phyloP scores from a whole-genome alignment of 2,329 filamentous ascomycete genomes.

The Diaporthe humulicola region DNA sequence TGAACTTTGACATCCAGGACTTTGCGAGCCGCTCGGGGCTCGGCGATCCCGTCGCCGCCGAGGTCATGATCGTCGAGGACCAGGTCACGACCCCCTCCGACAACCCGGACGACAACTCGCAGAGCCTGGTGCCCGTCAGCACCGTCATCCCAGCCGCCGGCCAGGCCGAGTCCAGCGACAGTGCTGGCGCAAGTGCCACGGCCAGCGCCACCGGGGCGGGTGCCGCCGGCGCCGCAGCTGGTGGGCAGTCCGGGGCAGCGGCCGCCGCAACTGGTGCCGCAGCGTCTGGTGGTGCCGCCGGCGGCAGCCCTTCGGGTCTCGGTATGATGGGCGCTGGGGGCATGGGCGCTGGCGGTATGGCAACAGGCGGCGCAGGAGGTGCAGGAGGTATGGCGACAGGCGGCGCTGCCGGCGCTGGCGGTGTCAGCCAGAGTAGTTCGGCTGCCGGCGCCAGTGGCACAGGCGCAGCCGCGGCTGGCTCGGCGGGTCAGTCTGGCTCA shows the following conservation, averaged over 20 bases:
- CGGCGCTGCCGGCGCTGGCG: slow-evolving; percentile 4
- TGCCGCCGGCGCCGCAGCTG: neutral
- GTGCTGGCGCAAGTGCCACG: neutral
- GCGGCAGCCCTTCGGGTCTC: slow-evolving; percentile 2
- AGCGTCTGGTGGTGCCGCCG: neutral
- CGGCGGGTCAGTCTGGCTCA: neutral
- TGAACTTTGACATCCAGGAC: slow-evolving; percentile 35
- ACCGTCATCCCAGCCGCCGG: slow-evolving; percentile 29
- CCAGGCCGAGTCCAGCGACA: neutral
- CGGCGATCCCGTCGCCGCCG: slow-evolving; percentile 35
- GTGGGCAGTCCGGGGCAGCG: slow-evolving; percentile 17
- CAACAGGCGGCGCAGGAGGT: neutral
- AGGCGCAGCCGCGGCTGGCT: neutral
- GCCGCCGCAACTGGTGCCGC: slow-evolving; percentile 7
- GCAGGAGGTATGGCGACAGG: no score
- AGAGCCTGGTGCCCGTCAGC: slow-evolving; percentile 33
- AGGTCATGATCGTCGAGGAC: slow-evolving; percentile 36
- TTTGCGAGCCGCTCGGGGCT: slow-evolving; percentile 36
- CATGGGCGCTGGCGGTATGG: neutral
- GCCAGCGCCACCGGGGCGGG: neutral
- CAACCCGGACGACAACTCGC: slow-evolving; percentile 23
- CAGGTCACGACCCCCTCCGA: slow-evolving; percentile 13
- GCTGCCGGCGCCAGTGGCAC: neutral
- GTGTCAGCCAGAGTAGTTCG: no score
- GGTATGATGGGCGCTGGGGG: neutral